A percentile compares a stretch with the other conserved stretches of the same genome.
phyloP scores from a whole-genome alignment of 2,329 filamentous ascomycete species.

The Alternaria longipes region DNA sequence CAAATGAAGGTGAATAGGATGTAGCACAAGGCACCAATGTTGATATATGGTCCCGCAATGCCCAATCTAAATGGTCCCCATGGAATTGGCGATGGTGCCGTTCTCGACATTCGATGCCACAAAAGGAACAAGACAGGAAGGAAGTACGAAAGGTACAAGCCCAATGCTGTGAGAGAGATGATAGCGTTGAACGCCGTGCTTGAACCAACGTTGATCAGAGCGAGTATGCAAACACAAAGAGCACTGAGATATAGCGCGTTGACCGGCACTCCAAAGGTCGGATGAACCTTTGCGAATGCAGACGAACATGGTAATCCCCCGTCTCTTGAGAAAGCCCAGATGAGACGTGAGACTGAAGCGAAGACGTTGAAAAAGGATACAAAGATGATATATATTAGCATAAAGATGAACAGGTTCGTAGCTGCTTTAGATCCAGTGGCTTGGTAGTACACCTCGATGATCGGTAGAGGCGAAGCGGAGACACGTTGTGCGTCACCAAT shows the following conservation, averaged over 20 bases:
- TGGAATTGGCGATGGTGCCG: conserved; percentile 17
- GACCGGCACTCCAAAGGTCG: conserved; percentile 28
- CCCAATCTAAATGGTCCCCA: conserved; percentile 39
- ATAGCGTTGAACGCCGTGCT: conserved; percentile 42
- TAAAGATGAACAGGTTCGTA: conserved; percentile 52
- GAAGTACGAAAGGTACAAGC: conserved; percentile 44
- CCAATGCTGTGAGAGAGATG: conserved; percentile 42
- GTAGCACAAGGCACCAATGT: conserved; percentile 34
- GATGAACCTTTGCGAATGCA: conserved; percentile 38
- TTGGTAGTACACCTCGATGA: conserved; percentile 60
- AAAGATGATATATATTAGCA: conserved; percentile 45
- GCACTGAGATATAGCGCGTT: conserved; percentile 32
- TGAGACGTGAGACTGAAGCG: conserved; percentile 55
- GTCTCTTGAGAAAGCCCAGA: conserved; percentile 58
- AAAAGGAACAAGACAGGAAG: conserved; percentile 39
- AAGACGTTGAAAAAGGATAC: conserved; percentile 52
- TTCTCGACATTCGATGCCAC: conserved; percentile 20
- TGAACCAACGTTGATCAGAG: conserved; percentile 41
- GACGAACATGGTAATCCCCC: conserved; percentile 50
- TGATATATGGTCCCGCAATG: conserved; percentile 28
- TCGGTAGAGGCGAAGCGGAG: conserved; percentile 39
- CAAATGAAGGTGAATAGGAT: conserved; percentile 36
- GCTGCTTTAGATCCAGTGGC: conserved; percentile 44
- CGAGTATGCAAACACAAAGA: conserved; percentile 40
- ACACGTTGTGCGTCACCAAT: conserved; percentile 56